Percentiles rank a stretch among this genome's conserved stretches.
These are phyloP conservation scores for Podospora pseudocomata DNA, from an alignment of 495 filamentous ascomycete species.

Conservation along the genomic window DNA sequence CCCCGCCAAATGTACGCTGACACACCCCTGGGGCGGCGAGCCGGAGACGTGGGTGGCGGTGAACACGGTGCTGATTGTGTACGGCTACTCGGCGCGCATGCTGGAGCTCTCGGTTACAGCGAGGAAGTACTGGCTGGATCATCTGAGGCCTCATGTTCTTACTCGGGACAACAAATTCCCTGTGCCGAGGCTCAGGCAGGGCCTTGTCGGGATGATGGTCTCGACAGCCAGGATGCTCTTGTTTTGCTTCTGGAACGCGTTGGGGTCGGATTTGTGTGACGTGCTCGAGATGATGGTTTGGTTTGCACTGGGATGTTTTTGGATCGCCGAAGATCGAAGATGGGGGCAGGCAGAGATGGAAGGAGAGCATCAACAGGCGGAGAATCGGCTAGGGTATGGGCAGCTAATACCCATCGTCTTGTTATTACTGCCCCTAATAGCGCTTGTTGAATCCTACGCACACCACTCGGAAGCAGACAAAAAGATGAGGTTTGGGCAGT, in stretches of 20 bases:
- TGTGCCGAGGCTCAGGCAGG: not conserved
- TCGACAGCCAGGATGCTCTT: not conserved
- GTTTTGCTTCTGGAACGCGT: slow-evolving; percentile 1
- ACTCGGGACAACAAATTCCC: not conserved
- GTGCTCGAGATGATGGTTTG: not conserved
- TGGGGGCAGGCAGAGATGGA: slow-evolving; percentile 8
- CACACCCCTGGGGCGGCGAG: not conserved
- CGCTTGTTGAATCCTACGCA: slow-evolving; percentile 7
- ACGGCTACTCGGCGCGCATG: not conserved
- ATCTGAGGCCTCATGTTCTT: not conserved
- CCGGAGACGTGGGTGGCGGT: slow-evolving; percentile 1
- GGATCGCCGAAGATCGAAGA: not conserved
- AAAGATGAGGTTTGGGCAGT: slow-evolving; percentile 1
- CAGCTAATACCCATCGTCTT: slow-evolving; percentile 6
- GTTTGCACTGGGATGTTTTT: slow-evolving; percentile 1
- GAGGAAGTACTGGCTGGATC: slow-evolving; percentile 4
- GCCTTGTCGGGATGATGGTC: not conserved
- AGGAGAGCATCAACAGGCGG: not conserved
- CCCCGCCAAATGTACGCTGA: slow-evolving; percentile 11
- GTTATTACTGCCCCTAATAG: not conserved
- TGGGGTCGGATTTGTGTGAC: not conserved
- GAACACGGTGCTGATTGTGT: not conserved
- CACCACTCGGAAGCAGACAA: not conserved
- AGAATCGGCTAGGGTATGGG: slow-evolving; percentile 10
- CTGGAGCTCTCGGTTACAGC: not conserved